Evolutionary conservation across 108 stramenopile species (phyloP), one percentile per base, ranked within the genome.

Genomic region (Poteriospumella lacustris): DNA sequence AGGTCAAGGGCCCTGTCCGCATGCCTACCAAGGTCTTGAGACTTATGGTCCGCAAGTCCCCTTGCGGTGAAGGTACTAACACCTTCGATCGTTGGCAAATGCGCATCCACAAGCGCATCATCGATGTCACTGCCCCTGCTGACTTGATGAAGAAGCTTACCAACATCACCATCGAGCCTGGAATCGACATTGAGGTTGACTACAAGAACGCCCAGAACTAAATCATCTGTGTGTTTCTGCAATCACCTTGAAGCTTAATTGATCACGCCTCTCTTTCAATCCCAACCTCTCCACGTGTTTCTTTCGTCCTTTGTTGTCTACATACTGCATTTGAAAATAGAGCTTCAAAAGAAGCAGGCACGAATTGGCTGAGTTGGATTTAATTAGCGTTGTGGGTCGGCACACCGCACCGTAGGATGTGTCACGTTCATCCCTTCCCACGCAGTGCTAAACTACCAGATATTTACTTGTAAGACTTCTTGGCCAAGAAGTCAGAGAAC

Each of bases 91-190:
- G 92, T 40, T 96, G 52, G 47, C 68, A 79, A 86, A 96, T 99
- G 96, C 91, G 98, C 78, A 99, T 99, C 90, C 98, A 99, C 92
- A 97, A 97, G 93, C 93, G 98, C 82, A 89, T 99, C 87, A 92
- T 99, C 78, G 98, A 99, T 79, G 83, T 97, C 78, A 93, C 95
- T 81, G 89, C 94, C 58, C 93, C 98, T 58, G 89, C 93, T 69
- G 95, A 96, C 86, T 91, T 94, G 59, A 96, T 99, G 69, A 95
- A 95, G 94, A 91, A 96, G 86, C 92, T 99, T 78, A 99, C 98
- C 72, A 89, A 89, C 86, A 97, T 99, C 89, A 86, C 88, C 59
- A 96, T 99, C 83, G 98, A 99, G 85, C 93, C 98, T 59, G 98
- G 96, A 79, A 96, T 99, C 29, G 94, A 95, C 85, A 93, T 97